phyloP scores from a whole-genome alignment of 2,329 filamentous ascomycete genomes.

The Zopfia rhizophila region DNA sequence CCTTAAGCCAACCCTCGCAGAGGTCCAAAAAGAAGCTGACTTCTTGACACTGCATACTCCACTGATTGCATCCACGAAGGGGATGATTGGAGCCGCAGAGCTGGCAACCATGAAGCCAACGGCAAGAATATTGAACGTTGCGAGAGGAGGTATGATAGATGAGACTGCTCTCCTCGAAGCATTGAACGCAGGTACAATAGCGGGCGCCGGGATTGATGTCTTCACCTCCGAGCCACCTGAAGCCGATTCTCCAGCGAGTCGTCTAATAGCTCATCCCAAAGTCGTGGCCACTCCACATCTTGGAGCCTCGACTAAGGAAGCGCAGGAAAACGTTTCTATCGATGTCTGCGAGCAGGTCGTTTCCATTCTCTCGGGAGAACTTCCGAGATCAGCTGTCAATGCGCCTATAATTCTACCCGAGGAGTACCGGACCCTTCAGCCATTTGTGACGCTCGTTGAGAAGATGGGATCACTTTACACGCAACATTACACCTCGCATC shows the following conservation, averaged over 20 bases:
- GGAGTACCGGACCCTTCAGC: conserved; percentile 80
- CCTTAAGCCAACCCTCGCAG: conserved; percentile 66
- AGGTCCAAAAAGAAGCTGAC: conserved; percentile 74
- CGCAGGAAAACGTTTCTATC: conserved; percentile 84
- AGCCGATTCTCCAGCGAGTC: conserved; percentile 67
- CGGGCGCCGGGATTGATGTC: conserved; percentile 82
- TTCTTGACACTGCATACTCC: conserved; percentile 86
- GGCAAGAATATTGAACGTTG: conserved; percentile 80
- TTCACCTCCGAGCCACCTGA: conserved; percentile 79
- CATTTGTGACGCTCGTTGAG: conserved; percentile 79
- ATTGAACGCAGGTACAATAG: conserved; percentile 75
- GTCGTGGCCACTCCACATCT: conserved; percentile 84
- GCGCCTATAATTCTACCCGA: conserved; percentile 83
- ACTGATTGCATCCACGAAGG: conserved; percentile 78
- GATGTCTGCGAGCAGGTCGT: conserved; percentile 85
- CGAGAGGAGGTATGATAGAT: conserved; percentile 82
- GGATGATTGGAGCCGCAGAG: conserved; percentile 75
- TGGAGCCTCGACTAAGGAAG: conserved; percentile 82
- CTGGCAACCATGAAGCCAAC: conserved; percentile 77
- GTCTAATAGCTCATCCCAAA: conserved; percentile 73
- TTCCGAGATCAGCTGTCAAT: conserved; percentile 82
- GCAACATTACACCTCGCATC: conserved; percentile 70
- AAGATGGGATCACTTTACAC: conserved; percentile 83
- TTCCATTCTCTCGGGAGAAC: conserved; percentile 75
- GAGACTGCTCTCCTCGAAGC: conserved; percentile 77